Conservation (phyloP, 148 eudicot species). For the Hydrangea macrophylla region DNA sequence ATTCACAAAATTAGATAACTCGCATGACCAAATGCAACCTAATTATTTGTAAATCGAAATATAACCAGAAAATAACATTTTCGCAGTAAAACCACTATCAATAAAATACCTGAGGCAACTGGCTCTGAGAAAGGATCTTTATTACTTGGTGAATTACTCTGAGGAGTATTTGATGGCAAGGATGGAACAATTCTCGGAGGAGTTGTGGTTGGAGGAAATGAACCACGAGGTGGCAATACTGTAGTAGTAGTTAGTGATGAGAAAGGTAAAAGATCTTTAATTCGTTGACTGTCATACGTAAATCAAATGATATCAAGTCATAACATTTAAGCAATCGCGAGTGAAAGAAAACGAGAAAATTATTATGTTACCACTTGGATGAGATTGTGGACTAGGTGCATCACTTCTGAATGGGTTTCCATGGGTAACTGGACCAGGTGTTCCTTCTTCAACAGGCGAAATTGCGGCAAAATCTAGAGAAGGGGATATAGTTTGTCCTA, state of each 20-base stretch:
- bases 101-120: slow-evolving; percentile 45
- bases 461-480: slow-evolving; percentile 11
- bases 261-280: slow-evolving; percentile 25
- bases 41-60: too few relatives aligned
- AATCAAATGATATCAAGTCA: neutral
- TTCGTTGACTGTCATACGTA: slow-evolving; percentile 6
- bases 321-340: neutral
- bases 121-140: slow-evolving; percentile 29
- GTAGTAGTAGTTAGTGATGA: slow-evolving; percentile 26
- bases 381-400: slow-evolving; percentile 25
- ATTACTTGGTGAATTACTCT: slow-evolving; percentile 21
- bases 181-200: slow-evolving; percentile 22
- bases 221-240: slow-evolving; percentile 24
- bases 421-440: slow-evolving; percentile 8
- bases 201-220: slow-evolving; percentile 32
- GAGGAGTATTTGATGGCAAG: slow-evolving; percentile 33
- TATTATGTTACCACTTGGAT: slow-evolving; percentile 22
- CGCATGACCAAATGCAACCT: too few relatives aligned
- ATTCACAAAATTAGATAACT: too few relatives aligned
- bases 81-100: neutral
- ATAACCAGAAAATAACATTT: too few relatives aligned
- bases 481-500: slow-evolving; percentile 21
- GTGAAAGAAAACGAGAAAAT: neutral
- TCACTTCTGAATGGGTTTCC: slow-evolving; percentile 5
- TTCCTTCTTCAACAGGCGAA: slow-evolving; percentile 20